Evolutionary conservation across 225 moss, liverwort and hornwort species (phyloP), one percentile per base, ranked within the genome.

Genomic region (Pleurozium schreberi): DNA sequence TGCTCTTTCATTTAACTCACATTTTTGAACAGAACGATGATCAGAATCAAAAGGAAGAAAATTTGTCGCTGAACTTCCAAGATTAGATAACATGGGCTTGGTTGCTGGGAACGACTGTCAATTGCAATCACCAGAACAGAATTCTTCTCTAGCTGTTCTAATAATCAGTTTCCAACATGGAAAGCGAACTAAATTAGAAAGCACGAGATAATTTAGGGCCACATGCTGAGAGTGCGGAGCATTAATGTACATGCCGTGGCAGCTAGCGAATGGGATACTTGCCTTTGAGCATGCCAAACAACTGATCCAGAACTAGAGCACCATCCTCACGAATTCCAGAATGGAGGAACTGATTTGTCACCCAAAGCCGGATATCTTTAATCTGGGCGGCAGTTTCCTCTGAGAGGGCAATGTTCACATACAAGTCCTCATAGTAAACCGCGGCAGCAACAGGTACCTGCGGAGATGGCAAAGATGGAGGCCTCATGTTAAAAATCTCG

Each of bases 381-480:
- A 98, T 97, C 88, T 95, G 89, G 49, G 93, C 83, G 76, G 97
- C 96, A 81, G 96, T 86, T 88, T 92, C 94, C 90, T 96, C 94
- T 50, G 97, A 93, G 75, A 98, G 83, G 75, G 90, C 91, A 75
- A 97, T 92, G 88, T 93, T 96, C 60, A 98, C 98, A 84, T 95
- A 98, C 90, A 96, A 89, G 84, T 98, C 98, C 89, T 98, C 98
- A 63, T 95, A 98, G 87, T 96, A 98, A 64, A 95, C 88, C 84
- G 96, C 96, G 81, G 96, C 98, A 69, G 96, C 98, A 85, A 97
- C 95, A 78, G 98, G 97, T 71, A 98, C 95, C 96, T 98, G 92
- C 84, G 68, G 26, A 82, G 62, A 92, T 89, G 73, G 38, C 83
- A 80, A 83, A 83, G 38, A 42, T 52, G 55, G 42, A 87, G 64